Conservation (phyloP, 257 asterid genomes). For the Nicotiana otophora region DNA sequence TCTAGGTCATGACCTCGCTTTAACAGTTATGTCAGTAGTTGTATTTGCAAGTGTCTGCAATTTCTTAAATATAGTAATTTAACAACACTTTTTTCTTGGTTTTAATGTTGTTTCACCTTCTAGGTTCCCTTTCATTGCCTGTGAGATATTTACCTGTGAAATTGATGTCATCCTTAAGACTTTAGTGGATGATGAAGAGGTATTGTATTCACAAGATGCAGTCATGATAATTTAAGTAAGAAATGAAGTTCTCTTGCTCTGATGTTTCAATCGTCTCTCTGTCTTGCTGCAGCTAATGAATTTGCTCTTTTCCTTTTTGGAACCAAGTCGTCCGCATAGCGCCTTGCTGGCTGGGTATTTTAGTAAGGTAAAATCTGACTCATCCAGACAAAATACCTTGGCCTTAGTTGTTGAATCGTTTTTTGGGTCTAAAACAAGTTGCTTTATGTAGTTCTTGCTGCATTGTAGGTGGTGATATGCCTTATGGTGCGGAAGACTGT, state of each 20-base stretch:
- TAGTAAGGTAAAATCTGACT: conserved; percentile 64
- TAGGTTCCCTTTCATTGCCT: conserved; percentile 97
- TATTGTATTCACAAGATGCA: conserved; percentile 19
- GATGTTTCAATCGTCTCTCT: conserved; percentile 12
- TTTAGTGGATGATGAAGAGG: conserved; percentile 95
- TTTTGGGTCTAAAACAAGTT: conserved; percentile 12
- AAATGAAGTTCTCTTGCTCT: conserved; percentile 13
- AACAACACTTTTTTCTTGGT: conserved; percentile 12
- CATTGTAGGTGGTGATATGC: conserved; percentile 83
- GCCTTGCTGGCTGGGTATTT: conserved; percentile 93
- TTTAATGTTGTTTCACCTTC: conserved; percentile 15
- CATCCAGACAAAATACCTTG: not conserved
- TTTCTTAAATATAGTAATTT: conserved; percentile 1
- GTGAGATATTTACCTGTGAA: conserved; percentile 95
- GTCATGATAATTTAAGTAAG: not conserved
- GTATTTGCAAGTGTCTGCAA: not conserved
- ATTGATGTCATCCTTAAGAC: conserved; percentile 96
- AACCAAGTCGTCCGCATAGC: conserved; percentile 78
- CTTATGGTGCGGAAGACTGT: conserved; percentile 85
- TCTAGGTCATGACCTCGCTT: not conserved
- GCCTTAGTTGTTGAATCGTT: conserved; percentile 1
- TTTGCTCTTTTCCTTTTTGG: conserved; percentile 91
- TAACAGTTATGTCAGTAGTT: not conserved
- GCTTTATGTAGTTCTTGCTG: conserved; percentile 24
- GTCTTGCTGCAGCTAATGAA: conserved; percentile 74